phyloP scores from a whole-genome alignment of 352 stramenopile genomes.

The Phytophthora cactorum region DNA sequence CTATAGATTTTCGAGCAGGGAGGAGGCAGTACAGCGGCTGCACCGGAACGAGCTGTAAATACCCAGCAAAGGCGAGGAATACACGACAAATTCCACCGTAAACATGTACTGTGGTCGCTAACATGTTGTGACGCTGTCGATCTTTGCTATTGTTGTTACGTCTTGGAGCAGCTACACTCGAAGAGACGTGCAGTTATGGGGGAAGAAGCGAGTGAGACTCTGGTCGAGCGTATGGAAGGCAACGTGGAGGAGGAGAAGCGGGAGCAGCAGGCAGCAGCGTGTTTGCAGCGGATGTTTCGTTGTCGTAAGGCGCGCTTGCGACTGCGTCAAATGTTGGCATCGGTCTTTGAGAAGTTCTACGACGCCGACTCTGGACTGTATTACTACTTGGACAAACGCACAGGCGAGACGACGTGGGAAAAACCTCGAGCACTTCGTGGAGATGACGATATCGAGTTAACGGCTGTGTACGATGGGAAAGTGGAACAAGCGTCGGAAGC shows the following conservation, averaged over 20 bases:
- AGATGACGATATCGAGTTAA: constrained; percentile 56
- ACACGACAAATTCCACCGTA: constrained; percentile 24
- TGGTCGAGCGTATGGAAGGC: constrained; percentile 23
- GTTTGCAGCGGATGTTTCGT: constrained; percentile 72
- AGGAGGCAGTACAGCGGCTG: constrained; percentile 16
- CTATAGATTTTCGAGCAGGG: constrained; percentile 39
- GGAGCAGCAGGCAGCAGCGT: constrained; percentile 31
- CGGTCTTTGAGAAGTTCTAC: constrained; percentile 77
- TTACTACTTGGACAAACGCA: constrained; percentile 81
- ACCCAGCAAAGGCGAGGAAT: constrained; percentile 32
- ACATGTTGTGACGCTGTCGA: too few species aligned
- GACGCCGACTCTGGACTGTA: constrained; percentile 65
- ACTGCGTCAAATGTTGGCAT: constrained; percentile 52
- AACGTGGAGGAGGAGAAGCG: constrained; percentile 14
- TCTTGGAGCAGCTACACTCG: not conserved
- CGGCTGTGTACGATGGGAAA: constrained; percentile 38
- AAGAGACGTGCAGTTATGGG: constrained; percentile 24
- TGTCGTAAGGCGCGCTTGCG: constrained; percentile 51
- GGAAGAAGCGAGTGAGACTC: constrained; percentile 17
- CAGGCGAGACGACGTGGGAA: constrained; percentile 76
- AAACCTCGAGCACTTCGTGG: constrained; percentile 62
- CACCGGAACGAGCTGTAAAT: constrained; percentile 26
- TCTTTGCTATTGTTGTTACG: too few species aligned
- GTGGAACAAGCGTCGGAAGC: constrained; percentile 12
- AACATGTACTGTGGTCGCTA: not conserved